Evolutionary conservation across 306 rosid genomes (phyloP).

Genomic region (Fagus crenata): DNA sequence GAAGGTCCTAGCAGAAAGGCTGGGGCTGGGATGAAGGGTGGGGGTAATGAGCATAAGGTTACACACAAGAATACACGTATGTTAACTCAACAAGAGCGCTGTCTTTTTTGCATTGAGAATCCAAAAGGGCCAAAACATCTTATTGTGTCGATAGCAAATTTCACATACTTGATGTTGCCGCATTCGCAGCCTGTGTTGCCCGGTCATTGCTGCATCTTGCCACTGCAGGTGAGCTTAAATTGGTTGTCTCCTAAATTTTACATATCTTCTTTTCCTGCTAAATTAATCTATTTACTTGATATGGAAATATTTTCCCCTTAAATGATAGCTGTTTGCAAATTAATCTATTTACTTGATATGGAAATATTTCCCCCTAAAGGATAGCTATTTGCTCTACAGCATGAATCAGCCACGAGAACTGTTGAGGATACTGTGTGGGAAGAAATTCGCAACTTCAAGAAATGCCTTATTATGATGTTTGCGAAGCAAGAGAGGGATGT

Average conservation of each 20-base stretch:
- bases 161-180: slow-evolving; percentile 88
- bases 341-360: background rate
- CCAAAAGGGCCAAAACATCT: slow-evolving; percentile 79
- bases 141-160: slow-evolving; percentile 72
- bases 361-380: background rate
- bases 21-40: slow-evolving; percentile 52
- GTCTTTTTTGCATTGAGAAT: slow-evolving; percentile 82
- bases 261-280: background rate
- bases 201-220: slow-evolving; percentile 91
- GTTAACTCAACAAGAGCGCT: slow-evolving; percentile 70
- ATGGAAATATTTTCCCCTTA: background rate
- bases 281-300: background rate
- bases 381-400: slow-evolving; percentile 45
- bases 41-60: slow-evolving; percentile 52
- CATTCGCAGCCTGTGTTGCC: slow-evolving; percentile 76
- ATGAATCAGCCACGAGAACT: slow-evolving; percentile 75
- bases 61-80: slow-evolving; percentile 46
- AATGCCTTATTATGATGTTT: slow-evolving; percentile 94
- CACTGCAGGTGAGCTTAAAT: slow-evolving; percentile 66
- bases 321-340: background rate
- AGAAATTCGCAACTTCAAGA: slow-evolving; percentile 91
- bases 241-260: slow-evolving; percentile 16
- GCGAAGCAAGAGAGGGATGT: slow-evolving; percentile 83
- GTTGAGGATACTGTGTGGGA: slow-evolving; percentile 76
- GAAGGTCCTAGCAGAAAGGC: slow-evolving; percentile 57